Evolutionary conservation across 306 rosid species (phyloP).

Genomic region (Sesbania bispinosa): DNA sequence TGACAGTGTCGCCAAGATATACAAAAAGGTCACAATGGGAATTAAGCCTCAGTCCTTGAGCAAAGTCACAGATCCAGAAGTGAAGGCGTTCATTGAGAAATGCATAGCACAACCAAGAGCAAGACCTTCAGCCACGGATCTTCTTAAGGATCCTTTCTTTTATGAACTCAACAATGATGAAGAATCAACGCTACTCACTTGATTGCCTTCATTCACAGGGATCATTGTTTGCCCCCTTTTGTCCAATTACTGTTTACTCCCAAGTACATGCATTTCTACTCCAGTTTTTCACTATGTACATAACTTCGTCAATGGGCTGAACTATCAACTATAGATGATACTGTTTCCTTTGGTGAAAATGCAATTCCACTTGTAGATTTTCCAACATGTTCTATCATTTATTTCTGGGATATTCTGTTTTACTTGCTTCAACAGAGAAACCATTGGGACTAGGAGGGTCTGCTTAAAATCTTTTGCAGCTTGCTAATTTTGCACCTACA

Average conservation of each 20-base stretch:
- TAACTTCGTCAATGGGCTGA: background rate
- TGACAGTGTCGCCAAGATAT: slow-evolving; percentile 77
- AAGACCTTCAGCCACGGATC: slow-evolving; percentile 86
- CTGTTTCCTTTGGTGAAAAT: background rate
- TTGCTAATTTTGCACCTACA: background rate
- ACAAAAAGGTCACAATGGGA: slow-evolving; percentile 76
- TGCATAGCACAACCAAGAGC: slow-evolving; percentile 83
- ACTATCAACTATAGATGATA: background rate
- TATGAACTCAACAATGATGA: slow-evolving; percentile 47
- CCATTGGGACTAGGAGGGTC: background rate
- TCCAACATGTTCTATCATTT: background rate
- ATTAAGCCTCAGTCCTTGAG: slow-evolving; percentile 61
- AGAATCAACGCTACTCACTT: slow-evolving; percentile 27
- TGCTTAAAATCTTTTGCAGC: background rate
- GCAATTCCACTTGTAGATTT: background rate
- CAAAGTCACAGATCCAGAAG: slow-evolving; percentile 61
- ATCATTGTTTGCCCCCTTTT: too few species aligned
- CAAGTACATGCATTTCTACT: background rate
- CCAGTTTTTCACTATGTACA: slow-evolving; percentile 15
- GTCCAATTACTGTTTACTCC: too few species aligned
- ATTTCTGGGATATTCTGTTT: background rate
- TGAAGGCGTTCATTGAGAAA: slow-evolving; percentile 73
- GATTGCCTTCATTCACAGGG: too few species aligned
- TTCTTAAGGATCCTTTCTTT: slow-evolving; percentile 82
- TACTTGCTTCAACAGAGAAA: background rate